Conservation (phyloP, 208 protist species). For the Hexamita inflata region DNA sequence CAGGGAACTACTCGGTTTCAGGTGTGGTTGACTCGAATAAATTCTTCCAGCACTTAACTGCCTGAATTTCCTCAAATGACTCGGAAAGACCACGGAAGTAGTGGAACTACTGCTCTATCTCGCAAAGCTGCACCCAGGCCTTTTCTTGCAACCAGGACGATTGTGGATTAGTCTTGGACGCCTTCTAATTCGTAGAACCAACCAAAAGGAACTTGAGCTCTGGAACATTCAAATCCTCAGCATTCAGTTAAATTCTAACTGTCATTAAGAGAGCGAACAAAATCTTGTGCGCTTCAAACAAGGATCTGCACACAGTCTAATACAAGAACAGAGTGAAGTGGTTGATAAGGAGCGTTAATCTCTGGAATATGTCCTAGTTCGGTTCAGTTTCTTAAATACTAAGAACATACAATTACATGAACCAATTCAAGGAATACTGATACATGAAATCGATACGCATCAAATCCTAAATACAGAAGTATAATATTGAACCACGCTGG, state of each 20-base stretch:
- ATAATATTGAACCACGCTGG: conserved; percentile 81
- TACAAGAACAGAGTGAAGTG: conserved; percentile 82
- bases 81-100: conserved; percentile 63
- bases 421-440: conserved; percentile 90
- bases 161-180: conserved; percentile 51
- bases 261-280: conserved; percentile 91
- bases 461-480: conserved; percentile 84
- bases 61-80: conserved; percentile 57
- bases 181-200: conserved; percentile 56
- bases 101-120: conserved; percentile 58
- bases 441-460: conserved; percentile 91
- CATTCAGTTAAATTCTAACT: conserved; percentile 73
- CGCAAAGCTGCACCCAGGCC: conserved; percentile 70
- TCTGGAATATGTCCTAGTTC: conserved; percentile 59
- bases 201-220: conserved; percentile 69
- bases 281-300: conserved; percentile 91
- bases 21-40: conserved; percentile 71
- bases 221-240: conserved; percentile 58
- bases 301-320: conserved; percentile 85
- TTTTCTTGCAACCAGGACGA: conserved; percentile 71
- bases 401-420: conserved; percentile 79
- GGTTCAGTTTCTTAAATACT: conserved; percentile 72
- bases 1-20: conserved; percentile 60
- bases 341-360: conserved; percentile 85
- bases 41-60: conserved; percentile 55